Evolutionary conservation across 2,329 filamentous ascomycete genomes (phyloP).

Genomic region (Microcera coccophila): DNA sequence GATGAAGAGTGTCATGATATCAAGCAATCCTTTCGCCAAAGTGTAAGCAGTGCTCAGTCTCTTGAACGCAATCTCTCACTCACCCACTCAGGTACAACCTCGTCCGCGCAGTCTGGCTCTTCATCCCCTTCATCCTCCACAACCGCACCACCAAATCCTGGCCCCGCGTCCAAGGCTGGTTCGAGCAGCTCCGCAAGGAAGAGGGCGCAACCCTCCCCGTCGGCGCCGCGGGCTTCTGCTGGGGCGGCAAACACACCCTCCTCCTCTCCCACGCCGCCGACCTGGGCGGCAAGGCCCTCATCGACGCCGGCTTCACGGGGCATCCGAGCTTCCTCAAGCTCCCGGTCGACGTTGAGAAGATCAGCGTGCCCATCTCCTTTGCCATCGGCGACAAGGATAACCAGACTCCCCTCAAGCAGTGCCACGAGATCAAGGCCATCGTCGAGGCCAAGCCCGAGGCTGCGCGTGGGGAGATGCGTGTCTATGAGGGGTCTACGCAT

Average conservation of each 20-base stretch:
- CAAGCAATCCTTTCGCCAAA: constrained; percentile 24
- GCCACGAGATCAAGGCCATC: constrained; percentile 32
- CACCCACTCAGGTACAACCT: constrained; percentile 22
- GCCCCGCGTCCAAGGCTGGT: constrained; percentile 35
- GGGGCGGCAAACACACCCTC: constrained; percentile 56
- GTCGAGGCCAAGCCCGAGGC: constrained; percentile 33
- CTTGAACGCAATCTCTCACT: background rate
- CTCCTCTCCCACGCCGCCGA: constrained; percentile 41
- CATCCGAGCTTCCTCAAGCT: constrained; percentile 49
- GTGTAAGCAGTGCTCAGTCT: constrained; percentile 22
- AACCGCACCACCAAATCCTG: constrained; percentile 31
- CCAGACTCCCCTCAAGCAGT: constrained; percentile 32
- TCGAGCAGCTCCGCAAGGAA: constrained; percentile 35
- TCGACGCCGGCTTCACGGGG: constrained; percentile 50
- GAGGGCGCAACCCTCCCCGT: constrained; percentile 34
- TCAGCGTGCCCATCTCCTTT: constrained; percentile 43
- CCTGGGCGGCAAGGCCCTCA: constrained; percentile 35
- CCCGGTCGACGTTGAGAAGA: constrained; percentile 44
- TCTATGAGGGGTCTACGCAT: constrained; percentile 39
- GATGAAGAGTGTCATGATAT: constrained; percentile 23
- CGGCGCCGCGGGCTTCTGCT: constrained; percentile 58
- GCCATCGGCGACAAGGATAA: constrained; percentile 45
- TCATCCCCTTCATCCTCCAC: constrained; percentile 32
- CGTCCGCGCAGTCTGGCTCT: constrained; percentile 19
- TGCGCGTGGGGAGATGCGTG: constrained; percentile 33